These are phyloP conservation scores for Phyllosticta capitalensis DNA, from an alignment of 2,329 filamentous ascomycete species.

Conservation along the genomic window DNA sequence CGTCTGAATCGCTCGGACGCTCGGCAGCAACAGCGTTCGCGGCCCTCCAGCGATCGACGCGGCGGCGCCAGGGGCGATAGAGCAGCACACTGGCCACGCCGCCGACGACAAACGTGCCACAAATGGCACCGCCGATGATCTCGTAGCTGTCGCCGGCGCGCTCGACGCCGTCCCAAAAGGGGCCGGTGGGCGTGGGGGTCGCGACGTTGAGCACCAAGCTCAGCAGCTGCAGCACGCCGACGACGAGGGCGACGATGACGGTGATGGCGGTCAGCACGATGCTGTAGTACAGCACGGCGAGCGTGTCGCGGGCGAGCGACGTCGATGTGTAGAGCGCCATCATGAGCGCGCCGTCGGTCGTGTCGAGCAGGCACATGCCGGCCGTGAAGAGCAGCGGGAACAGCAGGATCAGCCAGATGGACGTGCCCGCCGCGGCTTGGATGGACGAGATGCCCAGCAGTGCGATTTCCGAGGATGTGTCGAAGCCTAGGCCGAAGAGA, in stretches of 20 bases:
- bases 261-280: conserved; percentile 78
- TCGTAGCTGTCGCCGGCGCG: conserved; percentile 72
- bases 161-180: conserved; percentile 86
- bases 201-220: conserved; percentile 69
- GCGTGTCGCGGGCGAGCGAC: conserved; percentile 63
- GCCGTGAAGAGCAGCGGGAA: conserved; percentile 87
- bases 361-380: conserved; percentile 93
- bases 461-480: conserved; percentile 90
- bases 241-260: conserved; percentile 72
- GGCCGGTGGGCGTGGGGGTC: conserved; percentile 49
- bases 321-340: conserved; percentile 83
- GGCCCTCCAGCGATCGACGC: conserved; percentile 35
- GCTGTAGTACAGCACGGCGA: conserved; percentile 93
- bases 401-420: conserved; percentile 87
- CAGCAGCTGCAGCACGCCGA: conserved; percentile 76
- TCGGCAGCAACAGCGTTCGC: neutral
- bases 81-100: conserved; percentile 63
- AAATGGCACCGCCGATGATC: conserved; percentile 77
- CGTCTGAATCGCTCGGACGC: neutral
- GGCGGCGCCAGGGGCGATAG: conserved; percentile 70
- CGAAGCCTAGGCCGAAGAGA: conserved; percentile 82
- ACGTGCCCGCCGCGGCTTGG: conserved; percentile 75
- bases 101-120: conserved; percentile 70
- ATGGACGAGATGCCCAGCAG: conserved; percentile 83
- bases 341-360: conserved; percentile 88